phyloP scores from a whole-genome alignment of 1,139 yeast species.

The Scheffersomyces titani region DNA sequence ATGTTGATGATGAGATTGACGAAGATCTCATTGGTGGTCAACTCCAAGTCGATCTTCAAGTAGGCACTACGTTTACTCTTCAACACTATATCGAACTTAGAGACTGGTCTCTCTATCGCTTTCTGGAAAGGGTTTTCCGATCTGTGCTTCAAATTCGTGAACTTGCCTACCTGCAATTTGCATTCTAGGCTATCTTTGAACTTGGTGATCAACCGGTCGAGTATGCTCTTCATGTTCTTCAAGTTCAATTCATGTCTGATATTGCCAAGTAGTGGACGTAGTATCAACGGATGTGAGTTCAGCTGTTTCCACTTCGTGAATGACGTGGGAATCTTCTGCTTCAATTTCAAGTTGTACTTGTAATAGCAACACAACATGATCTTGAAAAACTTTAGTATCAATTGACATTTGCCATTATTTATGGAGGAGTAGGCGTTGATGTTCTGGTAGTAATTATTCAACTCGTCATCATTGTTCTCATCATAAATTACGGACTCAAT shows the following conservation, averaged over 20 bases:
- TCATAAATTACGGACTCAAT: constrained; percentile 61
- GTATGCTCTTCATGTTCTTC: constrained; percentile 40
- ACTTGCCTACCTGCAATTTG: constrained; percentile 24
- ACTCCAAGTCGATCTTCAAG: constrained; percentile 29
- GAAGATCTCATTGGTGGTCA: constrained; percentile 44
- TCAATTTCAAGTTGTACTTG: constrained; percentile 48
- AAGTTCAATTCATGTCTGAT: constrained; percentile 61
- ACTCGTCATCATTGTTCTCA: constrained; percentile 45
- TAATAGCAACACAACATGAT: constrained; percentile 64
- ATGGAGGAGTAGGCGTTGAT: constrained; percentile 32
- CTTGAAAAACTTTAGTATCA: constrained; percentile 53
- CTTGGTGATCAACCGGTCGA: constrained; percentile 30
- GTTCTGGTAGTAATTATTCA: constrained; percentile 29
- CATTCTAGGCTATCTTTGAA: constrained; percentile 19
- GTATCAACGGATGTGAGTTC: constrained; percentile 51
- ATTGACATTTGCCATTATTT: constrained; percentile 50
- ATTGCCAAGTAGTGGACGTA: constrained; percentile 70
- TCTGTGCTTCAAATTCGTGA: constrained; percentile 20
- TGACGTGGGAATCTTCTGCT: constrained; percentile 49
- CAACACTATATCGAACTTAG: constrained; percentile 23
- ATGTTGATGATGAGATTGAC: constrained; percentile 39
- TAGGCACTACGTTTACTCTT: constrained; percentile 13
- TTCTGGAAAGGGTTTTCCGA: constrained; percentile 39
- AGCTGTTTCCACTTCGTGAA: constrained; percentile 53
- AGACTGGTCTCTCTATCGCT: constrained; percentile 38